These are phyloP conservation scores for Dryadomyces quercivorus DNA, from an alignment of 2,329 filamentous ascomycete genomes.

Conservation along the genomic window DNA sequence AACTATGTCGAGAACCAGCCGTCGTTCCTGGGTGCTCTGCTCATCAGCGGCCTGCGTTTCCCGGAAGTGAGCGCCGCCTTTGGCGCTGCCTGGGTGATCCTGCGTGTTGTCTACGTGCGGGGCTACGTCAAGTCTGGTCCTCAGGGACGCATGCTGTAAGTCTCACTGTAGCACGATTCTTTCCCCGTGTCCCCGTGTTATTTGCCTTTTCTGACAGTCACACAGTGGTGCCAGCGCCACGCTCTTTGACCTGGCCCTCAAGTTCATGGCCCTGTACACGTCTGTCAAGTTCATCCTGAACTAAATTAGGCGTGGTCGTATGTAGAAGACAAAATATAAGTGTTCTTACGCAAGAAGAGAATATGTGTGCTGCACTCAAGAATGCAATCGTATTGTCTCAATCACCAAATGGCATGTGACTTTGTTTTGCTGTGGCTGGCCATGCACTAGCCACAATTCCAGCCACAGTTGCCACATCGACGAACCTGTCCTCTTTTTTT, in stretches of 20 bases:
- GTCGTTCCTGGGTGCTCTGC: slow-evolving; percentile 36
- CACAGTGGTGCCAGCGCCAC: slow-evolving; percentile 24
- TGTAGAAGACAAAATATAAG: neutral
- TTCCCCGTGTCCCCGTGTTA: slow-evolving; percentile 7
- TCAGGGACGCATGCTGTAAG: slow-evolving; percentile 28
- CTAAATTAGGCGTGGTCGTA: no score
- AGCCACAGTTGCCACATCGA: neutral
- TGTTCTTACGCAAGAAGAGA: no score
- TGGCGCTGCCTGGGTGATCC: slow-evolving; percentile 39
- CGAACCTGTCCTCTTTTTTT: slow-evolving; percentile 8
- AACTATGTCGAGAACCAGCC: slow-evolving; percentile 53
- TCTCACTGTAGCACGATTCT: neutral
- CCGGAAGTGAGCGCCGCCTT: slow-evolving; percentile 36
- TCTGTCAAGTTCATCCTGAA: slow-evolving; percentile 20
- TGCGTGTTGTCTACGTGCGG: slow-evolving; percentile 39
- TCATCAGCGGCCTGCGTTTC: slow-evolving; percentile 44
- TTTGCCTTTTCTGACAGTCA: neutral
- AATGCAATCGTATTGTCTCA: no score
- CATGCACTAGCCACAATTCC: neutral
- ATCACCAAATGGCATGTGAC: neutral
- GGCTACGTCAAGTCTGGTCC: slow-evolving; percentile 41
- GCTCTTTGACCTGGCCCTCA: slow-evolving; percentile 26
- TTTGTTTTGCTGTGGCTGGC: neutral
- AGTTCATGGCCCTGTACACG: slow-evolving; percentile 31
- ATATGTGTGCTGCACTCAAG: no score